A percentile compares a stretch with the other conserved stretches of the same genome.
phyloP scores from a whole-genome alignment of 1,139 yeast genomes.

The Hyphopichia fennica region DNA sequence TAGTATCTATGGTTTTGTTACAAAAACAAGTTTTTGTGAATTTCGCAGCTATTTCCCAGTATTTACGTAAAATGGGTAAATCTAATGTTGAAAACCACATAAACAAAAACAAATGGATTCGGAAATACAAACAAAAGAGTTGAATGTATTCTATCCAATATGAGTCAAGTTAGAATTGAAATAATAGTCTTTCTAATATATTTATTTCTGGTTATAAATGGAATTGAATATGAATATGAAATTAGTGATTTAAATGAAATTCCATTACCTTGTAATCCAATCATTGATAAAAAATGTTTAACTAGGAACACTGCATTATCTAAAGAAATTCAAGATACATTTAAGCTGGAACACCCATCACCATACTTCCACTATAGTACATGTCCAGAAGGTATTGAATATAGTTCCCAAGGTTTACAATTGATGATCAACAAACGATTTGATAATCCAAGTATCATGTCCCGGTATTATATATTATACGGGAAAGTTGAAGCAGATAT shows the following conservation, averaged over 20 bases:
- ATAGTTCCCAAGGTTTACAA: slow-evolving; percentile 12
- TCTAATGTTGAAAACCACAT: too few species aligned
- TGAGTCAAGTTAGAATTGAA: background rate
- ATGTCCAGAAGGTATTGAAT: slow-evolving; percentile 9
- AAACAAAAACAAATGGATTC: too few species aligned
- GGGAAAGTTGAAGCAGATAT: slow-evolving; percentile 46
- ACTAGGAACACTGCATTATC: slow-evolving; percentile 23
- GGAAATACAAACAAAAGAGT: too few species aligned
- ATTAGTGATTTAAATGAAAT: background rate
- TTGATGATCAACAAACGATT: slow-evolving; percentile 24
- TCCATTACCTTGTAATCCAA: slow-evolving; percentile 24
- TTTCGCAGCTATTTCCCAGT: too few species aligned
- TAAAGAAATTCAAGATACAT: slow-evolving; percentile 14
- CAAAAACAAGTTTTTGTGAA: too few species aligned
- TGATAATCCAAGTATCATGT: slow-evolving; percentile 41
- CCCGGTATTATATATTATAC: slow-evolving; percentile 38
- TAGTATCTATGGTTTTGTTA: too few species aligned
- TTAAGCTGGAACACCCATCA: slow-evolving; percentile 10
- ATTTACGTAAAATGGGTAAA: too few species aligned
- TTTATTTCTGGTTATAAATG: background rate
- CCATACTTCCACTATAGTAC: slow-evolving; percentile 5
- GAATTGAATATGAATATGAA: background rate
- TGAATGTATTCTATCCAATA: too few species aligned
- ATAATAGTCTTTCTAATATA: background rate
- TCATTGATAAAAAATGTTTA: slow-evolving; percentile 19